Base-by-base conservation (phyloP, 257 asterid species). In the Solanum tarijense region DNA sequence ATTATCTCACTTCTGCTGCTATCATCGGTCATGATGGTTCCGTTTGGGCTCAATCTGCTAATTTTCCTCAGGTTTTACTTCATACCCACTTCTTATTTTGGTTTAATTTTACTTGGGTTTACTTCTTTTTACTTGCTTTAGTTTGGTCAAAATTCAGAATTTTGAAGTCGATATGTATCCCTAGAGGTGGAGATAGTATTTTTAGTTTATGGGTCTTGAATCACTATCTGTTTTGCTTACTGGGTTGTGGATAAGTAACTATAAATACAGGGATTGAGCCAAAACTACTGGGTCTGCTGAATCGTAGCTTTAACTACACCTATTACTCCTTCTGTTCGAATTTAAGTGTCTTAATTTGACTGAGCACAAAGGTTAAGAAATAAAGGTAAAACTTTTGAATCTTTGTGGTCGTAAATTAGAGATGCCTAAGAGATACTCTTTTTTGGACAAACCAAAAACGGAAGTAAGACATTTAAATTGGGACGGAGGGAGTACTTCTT, bases 11-110 rank as follows among this genome's bases (percentile, higher is more conserved):
- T 48, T 81, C 90, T 32, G 92, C 92, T 11, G 92, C 90, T 82
- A 89, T 89, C 41, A 78, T 87, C 8, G 92, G 91, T 23, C 90
- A 89, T 14, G 92, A 90, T 23, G 91, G 91, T 66, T 78, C 88
- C n/a, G 82, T 88, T 38, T 90, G 90, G 91, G 91, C 92, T 25
- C 89, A 85, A 75, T 88, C 91, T 46, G 12, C 62, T 62, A 87
- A 34, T 72, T 90, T 90, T 35, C 92, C 92, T 81, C 92, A 81
- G 92, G 91, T 90, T 78, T 32, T 75, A 3, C 7, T 52, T 10
- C 5, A 18, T 82, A 79, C 84, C 66, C n/a, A 79, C n/a, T 7
- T 79, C 39, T 14, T 4, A 25, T 41, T 9, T 79, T 41, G 35
- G 83, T 39, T 75, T n/a, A 36, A 36, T 35, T 36, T 74, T 36